phyloP scores from a whole-genome alignment of 495 filamentous ascomycete species.

The Penicillium herquei region DNA sequence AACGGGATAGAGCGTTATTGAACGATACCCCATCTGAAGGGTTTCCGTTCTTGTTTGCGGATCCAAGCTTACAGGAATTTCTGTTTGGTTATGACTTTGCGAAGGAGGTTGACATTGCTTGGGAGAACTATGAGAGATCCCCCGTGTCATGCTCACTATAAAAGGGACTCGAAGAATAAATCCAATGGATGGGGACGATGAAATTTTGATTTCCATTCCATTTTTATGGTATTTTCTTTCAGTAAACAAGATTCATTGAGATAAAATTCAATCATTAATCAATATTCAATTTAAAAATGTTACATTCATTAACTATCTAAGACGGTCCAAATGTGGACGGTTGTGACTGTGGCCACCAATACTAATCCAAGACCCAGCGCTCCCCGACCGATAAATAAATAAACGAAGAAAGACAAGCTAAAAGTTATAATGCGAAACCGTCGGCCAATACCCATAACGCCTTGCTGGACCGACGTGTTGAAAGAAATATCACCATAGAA shows the following conservation, averaged over 20 bases:
- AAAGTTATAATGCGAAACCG: neutral
- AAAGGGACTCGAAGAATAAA: neutral
- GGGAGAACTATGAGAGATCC: neutral
- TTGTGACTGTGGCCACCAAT: too few species aligned
- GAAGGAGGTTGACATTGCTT: neutral
- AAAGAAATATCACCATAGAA: neutral
- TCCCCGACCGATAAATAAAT: neutral
- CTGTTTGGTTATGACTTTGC: neutral
- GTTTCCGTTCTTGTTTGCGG: slow-evolving; percentile 1
- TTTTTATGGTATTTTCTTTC: too few species aligned
- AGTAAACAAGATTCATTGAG: too few species aligned
- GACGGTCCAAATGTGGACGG: too few species aligned
- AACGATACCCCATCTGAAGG: neutral
- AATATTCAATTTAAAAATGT: too few species aligned
- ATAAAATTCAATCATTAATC: too few species aligned
- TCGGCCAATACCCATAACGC: slow-evolving; percentile 1
- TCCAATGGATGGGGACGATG: too few species aligned
- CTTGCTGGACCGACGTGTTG: neutral
- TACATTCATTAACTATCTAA: too few species aligned
- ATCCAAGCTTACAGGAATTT: slow-evolving; percentile 4
- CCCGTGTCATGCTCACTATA: neutral
- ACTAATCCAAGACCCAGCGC: neutral
- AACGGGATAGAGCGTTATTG: neutral
- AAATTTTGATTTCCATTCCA: too few species aligned
- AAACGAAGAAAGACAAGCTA: neutral